phyloP scores from a whole-genome alignment of 2,329 filamentous ascomycete genomes.

The Coniochaeta hoffmannii region DNA sequence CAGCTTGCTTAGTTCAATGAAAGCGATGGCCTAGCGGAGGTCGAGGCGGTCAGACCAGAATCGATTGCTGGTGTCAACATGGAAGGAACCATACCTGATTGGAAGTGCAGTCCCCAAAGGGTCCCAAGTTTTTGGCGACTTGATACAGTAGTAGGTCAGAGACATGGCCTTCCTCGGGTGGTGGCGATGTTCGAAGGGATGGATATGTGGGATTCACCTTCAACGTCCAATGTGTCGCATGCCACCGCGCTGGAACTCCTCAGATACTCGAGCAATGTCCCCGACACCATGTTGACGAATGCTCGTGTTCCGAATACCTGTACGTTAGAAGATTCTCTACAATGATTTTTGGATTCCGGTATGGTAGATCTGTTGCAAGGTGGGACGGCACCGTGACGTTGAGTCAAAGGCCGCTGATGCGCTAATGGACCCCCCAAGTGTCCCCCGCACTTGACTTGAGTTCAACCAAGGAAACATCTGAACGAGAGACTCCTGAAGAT shows the following conservation, averaged over 20 bases:
- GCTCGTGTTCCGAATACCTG: no score
- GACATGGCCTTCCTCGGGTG: no score
- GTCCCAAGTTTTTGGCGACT: conserved; percentile 38
- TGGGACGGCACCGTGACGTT: no score
- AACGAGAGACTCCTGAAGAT: no score
- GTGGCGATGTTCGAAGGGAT: no score
- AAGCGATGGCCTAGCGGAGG: conserved; percentile 39
- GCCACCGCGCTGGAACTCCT: conserved; percentile 36
- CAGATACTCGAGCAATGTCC: conserved; percentile 31
- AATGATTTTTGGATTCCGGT: no score
- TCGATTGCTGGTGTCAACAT: neutral
- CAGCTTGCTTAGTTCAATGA: conserved; percentile 32
- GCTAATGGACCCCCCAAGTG: no score
- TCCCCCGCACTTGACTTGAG: no score
- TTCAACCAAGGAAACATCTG: no score
- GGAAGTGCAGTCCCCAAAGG: conserved; percentile 46
- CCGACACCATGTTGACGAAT: neutral
- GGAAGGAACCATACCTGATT: conserved; percentile 33
- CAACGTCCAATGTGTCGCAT: conserved; percentile 42
- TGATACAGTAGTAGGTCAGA: neutral
- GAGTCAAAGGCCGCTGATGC: no score
- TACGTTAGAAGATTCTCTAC: neutral
- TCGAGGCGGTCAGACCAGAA: neutral
- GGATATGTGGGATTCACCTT: conserved; percentile 24
- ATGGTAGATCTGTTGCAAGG: no score